These are phyloP conservation scores for Schizothecium vesticola DNA, from an alignment of 495 filamentous ascomycete species.

Conservation along the genomic window DNA sequence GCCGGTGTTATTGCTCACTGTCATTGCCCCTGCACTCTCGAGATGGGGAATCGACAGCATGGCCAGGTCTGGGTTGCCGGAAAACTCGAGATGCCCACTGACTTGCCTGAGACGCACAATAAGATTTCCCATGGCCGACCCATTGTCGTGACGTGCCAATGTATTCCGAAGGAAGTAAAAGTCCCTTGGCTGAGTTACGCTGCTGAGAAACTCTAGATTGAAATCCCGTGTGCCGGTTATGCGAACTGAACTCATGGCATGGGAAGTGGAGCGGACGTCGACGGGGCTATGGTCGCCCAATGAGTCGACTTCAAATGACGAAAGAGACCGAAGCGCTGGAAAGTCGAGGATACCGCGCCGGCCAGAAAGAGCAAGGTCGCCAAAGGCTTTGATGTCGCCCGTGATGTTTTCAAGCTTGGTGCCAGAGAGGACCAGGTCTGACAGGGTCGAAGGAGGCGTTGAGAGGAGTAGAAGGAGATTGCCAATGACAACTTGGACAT, in stretches of 20 bases:
- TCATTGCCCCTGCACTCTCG: not conserved
- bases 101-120: not conserved
- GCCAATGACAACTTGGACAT: not conserved
- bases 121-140: not conserved
- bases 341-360: not conserved
- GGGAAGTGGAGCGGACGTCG: not conserved
- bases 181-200: too few species aligned
- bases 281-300: not conserved
- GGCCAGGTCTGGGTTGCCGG: not conserved
- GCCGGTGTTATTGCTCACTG: not conserved
- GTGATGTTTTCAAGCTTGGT: not conserved
- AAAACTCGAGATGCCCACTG: not conserved
- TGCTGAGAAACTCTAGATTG: not conserved
- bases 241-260: not conserved
- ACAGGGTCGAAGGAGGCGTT: not conserved
- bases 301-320: not conserved
- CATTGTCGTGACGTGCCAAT: too few species aligned
- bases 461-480: fast-evolving
- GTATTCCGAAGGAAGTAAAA: not conserved
- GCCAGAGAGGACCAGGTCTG: not conserved
- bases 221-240: too few species aligned
- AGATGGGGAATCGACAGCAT: not conserved
- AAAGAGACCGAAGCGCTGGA: not conserved
- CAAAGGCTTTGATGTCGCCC: not conserved
- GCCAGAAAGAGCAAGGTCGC: not conserved